Conservation (phyloP, 441 rosid genomes). For the Flueggea neowawraea region DNA sequence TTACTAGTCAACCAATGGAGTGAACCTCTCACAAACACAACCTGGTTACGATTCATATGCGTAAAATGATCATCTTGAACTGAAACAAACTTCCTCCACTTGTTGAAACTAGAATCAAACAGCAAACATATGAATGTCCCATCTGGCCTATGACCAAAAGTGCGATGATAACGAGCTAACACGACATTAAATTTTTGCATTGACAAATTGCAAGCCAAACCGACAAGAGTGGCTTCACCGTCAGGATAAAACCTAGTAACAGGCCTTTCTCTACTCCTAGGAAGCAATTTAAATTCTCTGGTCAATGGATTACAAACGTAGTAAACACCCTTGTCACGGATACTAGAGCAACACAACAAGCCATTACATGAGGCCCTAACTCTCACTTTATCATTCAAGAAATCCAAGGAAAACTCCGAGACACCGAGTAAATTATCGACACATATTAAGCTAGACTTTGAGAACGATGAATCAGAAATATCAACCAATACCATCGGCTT, state of each 20-base stretch:
- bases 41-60: constrained; percentile 82
- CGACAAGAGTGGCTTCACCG: constrained; percentile 81
- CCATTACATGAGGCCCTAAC: constrained; percentile 87
- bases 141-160: constrained; percentile 76
- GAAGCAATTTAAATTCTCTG: constrained; percentile 58
- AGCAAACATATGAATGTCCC: constrained; percentile 77
- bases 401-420: constrained; percentile 63
- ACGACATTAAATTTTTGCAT: constrained; percentile 56
- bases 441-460: constrained; percentile 50
- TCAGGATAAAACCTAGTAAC: constrained; percentile 77
- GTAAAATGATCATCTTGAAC: constrained; percentile 59
- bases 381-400: constrained; percentile 65
- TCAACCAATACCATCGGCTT: constrained; percentile 57
- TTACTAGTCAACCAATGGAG: constrained; percentile 84
- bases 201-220: constrained; percentile 55
- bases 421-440: constrained; percentile 67
- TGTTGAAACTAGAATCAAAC: constrained; percentile 67
- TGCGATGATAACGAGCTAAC: constrained; percentile 75
- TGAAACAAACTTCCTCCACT: constrained; percentile 83
- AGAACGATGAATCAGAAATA: constrained; percentile 48
- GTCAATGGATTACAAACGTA: constrained; percentile 89
- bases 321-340: constrained; percentile 72
- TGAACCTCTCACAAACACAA: constrained; percentile 58
- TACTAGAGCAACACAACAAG: constrained; percentile 75
- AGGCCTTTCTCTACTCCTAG: constrained; percentile 66